phyloP scores from a whole-genome alignment of 106 monocot genomes.

The Platanthera zijinensis region DNA sequence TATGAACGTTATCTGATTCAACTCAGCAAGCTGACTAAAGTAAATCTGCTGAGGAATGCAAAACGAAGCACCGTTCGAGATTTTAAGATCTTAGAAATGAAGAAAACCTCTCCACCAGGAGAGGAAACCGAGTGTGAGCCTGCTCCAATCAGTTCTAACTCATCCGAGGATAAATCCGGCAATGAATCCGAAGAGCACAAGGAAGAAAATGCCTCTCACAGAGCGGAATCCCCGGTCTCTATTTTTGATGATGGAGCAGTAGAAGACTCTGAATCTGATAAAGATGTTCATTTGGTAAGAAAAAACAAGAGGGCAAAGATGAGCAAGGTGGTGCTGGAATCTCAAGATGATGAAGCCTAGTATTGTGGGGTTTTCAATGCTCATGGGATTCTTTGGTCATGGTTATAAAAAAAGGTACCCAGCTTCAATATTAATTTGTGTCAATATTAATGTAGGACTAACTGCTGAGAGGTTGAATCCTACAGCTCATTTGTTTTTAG shows the following conservation, averaged over 20 bases:
- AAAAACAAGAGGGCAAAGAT: slow-evolving; percentile 45
- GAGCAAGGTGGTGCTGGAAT: slow-evolving; percentile 50
- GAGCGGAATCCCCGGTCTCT: slow-evolving; percentile 9
- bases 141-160: slow-evolving; percentile 11
- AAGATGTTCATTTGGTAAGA: slow-evolving; percentile 30
- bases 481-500: background rate
- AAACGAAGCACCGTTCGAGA: slow-evolving; percentile 88
- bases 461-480: background rate
- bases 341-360: slow-evolving; percentile 43
- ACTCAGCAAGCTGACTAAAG: slow-evolving; percentile 67
- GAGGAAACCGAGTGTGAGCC: slow-evolving; percentile 17
- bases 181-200: slow-evolving; percentile 26
- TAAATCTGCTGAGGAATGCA: slow-evolving; percentile 83
- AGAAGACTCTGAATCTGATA: slow-evolving; percentile 41
- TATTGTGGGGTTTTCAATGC: background rate
- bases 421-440: background rate
- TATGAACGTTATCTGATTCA: slow-evolving; percentile 88
- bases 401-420: background rate
- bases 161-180: slow-evolving; percentile 33
- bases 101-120: slow-evolving; percentile 10
- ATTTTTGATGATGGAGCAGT: slow-evolving; percentile 12
- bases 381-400: background rate
- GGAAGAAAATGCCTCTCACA: slow-evolving; percentile 15
- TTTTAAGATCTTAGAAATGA: slow-evolving; percentile 60
- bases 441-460: background rate